These are phyloP conservation scores for Pascua sp. DNA, from an alignment of 1,284 basidiomycete species.

Conservation along the genomic window DNA sequence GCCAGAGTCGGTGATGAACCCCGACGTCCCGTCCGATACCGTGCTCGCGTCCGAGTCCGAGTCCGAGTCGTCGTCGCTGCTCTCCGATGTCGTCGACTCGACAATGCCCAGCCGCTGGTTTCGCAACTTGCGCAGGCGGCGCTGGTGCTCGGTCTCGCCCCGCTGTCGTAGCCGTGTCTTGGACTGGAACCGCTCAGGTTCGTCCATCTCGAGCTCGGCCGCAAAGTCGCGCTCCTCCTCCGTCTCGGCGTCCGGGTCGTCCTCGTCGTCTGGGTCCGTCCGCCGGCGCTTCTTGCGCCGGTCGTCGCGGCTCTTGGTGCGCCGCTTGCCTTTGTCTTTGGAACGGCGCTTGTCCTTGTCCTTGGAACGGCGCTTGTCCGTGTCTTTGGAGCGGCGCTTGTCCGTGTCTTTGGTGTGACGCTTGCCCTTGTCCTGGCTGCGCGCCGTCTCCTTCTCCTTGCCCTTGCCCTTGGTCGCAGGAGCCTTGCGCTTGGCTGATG, in stretches of 20 bases:
- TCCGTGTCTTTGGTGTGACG: background rate
- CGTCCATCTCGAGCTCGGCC: constrained; percentile 58
- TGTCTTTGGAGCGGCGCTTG: background rate
- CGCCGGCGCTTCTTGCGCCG: background rate
- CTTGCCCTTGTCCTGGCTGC: background rate
- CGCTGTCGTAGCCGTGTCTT: constrained; percentile 46
- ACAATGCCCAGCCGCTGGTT: constrained; percentile 17
- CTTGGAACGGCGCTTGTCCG: background rate
- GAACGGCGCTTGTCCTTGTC: background rate
- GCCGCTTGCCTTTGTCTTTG: background rate
- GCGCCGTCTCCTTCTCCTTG: background rate
- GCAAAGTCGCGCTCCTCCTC: constrained; percentile 52
- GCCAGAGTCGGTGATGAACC: constrained; percentile 72
- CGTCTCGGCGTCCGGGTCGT: constrained; percentile 27
- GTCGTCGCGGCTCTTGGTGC: background rate
- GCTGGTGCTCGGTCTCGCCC: constrained; percentile 27
- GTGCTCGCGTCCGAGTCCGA: constrained; percentile 33
- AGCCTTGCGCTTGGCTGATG: background rate
- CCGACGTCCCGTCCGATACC: constrained; percentile 17
- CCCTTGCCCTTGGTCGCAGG: background rate
- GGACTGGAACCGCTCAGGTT: constrained; percentile 51
- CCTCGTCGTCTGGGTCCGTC: constrained; percentile 24
- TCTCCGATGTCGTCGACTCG: constrained; percentile 7
- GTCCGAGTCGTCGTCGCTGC: constrained; percentile 41
- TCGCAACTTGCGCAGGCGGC: constrained; percentile 35